phyloP scores from a whole-genome alignment of 2,329 filamentous ascomycete genomes.

The Trichoderma cornu-damae region DNA sequence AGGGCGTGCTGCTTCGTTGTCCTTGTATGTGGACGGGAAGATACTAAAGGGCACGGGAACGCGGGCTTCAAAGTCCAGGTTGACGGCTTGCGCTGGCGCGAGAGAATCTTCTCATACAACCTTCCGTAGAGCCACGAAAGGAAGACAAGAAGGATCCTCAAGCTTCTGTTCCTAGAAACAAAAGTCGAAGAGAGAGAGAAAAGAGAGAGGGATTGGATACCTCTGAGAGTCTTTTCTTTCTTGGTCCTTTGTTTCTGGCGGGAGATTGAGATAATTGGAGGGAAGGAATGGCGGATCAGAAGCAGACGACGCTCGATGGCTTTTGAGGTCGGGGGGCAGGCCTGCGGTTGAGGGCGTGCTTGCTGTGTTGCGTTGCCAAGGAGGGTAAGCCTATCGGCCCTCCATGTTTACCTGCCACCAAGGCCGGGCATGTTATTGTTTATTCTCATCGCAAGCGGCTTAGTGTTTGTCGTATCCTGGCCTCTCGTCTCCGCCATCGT shows the following conservation, averaged over 20 bases:
- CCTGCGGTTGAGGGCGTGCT: conserved; percentile 24
- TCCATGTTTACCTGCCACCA: conserved; percentile 23
- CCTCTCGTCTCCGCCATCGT: conserved; percentile 19
- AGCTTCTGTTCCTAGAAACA: conserved; percentile 57
- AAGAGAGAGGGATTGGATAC: conserved; percentile 32
- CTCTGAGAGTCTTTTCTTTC: conserved; percentile 36
- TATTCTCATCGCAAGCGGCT: conserved; percentile 25
- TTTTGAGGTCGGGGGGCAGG: conserved; percentile 38
- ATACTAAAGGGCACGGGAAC: conserved; percentile 99
- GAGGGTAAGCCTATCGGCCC: conserved; percentile 26
- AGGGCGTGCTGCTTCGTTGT: conserved; percentile 46
- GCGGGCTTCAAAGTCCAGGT: conserved; percentile 99
- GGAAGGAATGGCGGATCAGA: conserved; percentile 26
- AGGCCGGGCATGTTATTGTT: conserved; percentile 24
- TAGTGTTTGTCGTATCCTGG: conserved; percentile 21
- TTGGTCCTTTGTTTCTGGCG: conserved; percentile 29
- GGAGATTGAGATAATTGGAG: conserved; percentile 39
- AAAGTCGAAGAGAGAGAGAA: conserved; percentile 42
- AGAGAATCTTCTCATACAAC: conserved; percentile 61
- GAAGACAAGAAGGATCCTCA: conserved; percentile 64
- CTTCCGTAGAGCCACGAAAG: conserved; percentile 56
- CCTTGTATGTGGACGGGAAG: conserved; percentile 96
- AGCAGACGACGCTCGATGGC: conserved; percentile 33
- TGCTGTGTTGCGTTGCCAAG: conserved; percentile 19
- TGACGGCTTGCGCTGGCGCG: conserved; percentile 74